Base-by-base conservation (phyloP, 805 yeast species). In the Blastobotrys parvus region DNA sequence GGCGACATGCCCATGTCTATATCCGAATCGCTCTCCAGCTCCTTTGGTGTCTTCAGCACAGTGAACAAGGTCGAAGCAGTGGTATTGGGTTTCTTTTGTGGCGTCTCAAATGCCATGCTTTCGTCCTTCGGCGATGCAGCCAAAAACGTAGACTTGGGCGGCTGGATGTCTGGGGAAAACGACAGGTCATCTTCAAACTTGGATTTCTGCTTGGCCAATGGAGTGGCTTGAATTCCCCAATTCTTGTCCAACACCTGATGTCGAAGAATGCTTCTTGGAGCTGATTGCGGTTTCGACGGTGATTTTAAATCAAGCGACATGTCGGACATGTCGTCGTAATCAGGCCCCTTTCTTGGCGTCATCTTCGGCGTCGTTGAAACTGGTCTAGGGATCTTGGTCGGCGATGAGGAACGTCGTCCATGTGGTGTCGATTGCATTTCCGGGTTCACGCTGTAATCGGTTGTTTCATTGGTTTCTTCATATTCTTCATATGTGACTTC, bases 161-260 rank as follows among this genome's bases (percentile, higher is more conserved):
- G 40, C 20, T 35, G 4, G 16, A 38, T 38, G 4, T 38, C 45
- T 11, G 42, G 42, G 2, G 42, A 37, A 6, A 13, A 15, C 3
- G 33, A 34, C 16, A 11, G 25, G 18, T 38, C 42, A 16, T 21
- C 18, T 29, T 31, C 38, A 16, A 10, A 15, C 19, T 35, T 4
- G 35, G 11, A 21, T 21, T 20, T n/a, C 18, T 23, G 11, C 30
- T 27, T 41, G 18, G 45, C 27, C 22, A 35, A 36, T 3, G 66
- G 67, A 6, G 67, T 63, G 5, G 52, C 61, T 44, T 61, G 63
- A 30, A 62, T 39, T n/a, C 55, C 52, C 65, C 63, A 62, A 40
- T 54, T 55, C 38, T 53, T 51, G 44, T 63, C 62, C 36, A 62
- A 50, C 8, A 60, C 61, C 20, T 60, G 57, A 42, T 59, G 63